A percentile compares a stretch with the other conserved stretches of the same genome.
These are phyloP conservation scores for Paspalum vaginatum DNA, from an alignment of 176 grass and related monocot genomes.

Conservation along the genomic window DNA sequence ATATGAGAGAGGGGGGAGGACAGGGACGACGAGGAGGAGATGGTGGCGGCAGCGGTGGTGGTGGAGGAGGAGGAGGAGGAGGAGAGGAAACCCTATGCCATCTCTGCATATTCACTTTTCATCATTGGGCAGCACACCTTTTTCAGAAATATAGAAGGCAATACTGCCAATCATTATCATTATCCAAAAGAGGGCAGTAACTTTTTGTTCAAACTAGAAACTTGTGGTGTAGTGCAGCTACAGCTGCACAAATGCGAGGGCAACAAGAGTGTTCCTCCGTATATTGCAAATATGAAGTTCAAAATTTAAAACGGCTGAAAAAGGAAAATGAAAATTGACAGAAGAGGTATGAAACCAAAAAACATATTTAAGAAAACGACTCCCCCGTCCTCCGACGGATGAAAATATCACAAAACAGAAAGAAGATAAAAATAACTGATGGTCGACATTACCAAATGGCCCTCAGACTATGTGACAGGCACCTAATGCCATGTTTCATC, in stretches of 20 bases:
- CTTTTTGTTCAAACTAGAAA: background rate
- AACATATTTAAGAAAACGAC: background rate
- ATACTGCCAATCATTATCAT: background rate
- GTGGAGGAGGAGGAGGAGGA: background rate
- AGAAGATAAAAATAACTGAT: background rate
- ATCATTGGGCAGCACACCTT: constrained; percentile 35
- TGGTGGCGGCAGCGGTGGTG: background rate
- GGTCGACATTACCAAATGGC: background rate
- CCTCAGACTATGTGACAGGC: constrained; percentile 19
- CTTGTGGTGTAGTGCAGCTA: background rate
- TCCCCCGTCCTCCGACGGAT: background rate
- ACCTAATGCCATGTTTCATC: background rate
- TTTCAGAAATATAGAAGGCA: background rate
- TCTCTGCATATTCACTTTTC: constrained; percentile 33
- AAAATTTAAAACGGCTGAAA: background rate
- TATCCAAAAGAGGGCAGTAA: background rate
- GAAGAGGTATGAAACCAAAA: background rate
- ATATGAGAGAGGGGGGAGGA: background rate
- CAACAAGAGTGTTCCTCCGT: background rate
- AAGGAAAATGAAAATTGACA: background rate
- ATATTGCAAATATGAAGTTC: background rate
- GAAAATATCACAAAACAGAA: background rate
- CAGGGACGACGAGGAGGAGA: background rate
- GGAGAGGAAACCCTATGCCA: constrained; percentile 14
- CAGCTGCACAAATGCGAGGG: background rate